A percentile compares a stretch with the other conserved stretches of the same genome.
Evolutionary conservation across 306 rosid genomes (phyloP).

Genomic region (Luffa acutangula): DNA sequence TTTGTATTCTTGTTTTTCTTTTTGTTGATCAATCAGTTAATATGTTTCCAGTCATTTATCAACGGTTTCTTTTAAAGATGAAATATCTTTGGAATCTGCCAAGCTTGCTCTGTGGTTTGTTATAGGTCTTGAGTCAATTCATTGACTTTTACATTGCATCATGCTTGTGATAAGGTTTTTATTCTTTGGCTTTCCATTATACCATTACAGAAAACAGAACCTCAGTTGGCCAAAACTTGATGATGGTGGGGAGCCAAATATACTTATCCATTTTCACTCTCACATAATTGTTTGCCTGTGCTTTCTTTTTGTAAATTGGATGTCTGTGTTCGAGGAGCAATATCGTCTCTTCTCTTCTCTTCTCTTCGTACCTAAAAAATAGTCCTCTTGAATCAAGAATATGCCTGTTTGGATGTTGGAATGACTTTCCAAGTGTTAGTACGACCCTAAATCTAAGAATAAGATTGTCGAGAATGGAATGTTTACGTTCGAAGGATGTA

Average conservation of each 20-base stretch:
- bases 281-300: neutral
- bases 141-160: neutral
- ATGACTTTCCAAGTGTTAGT: no score
- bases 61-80: neutral
- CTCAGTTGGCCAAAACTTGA: neutral
- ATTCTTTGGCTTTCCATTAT: neutral
- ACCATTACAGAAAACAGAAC: neutral
- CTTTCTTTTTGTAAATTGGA: neutral
- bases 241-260: neutral
- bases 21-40: neutral
- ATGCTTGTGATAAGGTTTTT: neutral
- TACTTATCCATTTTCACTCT: neutral
- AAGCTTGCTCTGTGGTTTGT: neutral
- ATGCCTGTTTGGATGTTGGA: no score
- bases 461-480: neutral
- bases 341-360: neutral
- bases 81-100: slow-evolving; percentile 3
- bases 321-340: neutral
- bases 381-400: no score
- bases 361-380: neutral
- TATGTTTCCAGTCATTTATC: neutral
- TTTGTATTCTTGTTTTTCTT: neutral
- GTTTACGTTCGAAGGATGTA: neutral
- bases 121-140: neutral
- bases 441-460: neutral